phyloP scores from a whole-genome alignment of 768 basidiomycete species.

The Xerocomellus chrysenteron region DNA sequence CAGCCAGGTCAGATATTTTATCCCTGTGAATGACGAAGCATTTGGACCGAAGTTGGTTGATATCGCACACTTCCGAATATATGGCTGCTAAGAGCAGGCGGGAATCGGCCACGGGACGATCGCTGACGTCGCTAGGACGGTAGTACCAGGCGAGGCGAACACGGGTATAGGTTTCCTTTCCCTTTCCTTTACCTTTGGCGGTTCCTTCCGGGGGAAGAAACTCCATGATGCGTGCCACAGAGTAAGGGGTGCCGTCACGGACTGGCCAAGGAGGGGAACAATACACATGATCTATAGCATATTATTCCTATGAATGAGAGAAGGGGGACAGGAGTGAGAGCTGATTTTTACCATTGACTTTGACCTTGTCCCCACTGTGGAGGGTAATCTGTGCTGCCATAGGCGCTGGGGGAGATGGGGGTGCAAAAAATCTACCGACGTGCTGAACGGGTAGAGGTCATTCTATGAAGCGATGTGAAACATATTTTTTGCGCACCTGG shows the following conservation, averaged over 20 bases:
- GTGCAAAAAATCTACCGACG: slow-evolving; percentile 28
- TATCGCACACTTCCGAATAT: slow-evolving; percentile 94
- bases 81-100: slow-evolving; percentile 93
- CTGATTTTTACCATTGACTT: slow-evolving; percentile 72
- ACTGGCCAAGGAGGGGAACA: slow-evolving; percentile 91
- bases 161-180: slow-evolving; percentile 71
- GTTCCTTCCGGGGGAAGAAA: slow-evolving; percentile 81
- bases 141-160: slow-evolving; percentile 96
- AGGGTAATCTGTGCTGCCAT: slow-evolving; percentile 49
- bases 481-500: slow-evolving; percentile 27
- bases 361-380: slow-evolving; percentile 82
- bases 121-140: slow-evolving; percentile 93
- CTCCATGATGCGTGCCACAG: slow-evolving; percentile 95
- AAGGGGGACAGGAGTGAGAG: slow-evolving; percentile 11
- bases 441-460: slow-evolving; percentile 5
- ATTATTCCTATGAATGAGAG: slow-evolving; percentile 23
- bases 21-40: slow-evolving; percentile 95
- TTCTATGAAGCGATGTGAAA: not conserved
- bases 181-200: slow-evolving; percentile 62
- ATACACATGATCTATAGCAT: slow-evolving; percentile 88
- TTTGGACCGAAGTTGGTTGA: slow-evolving; percentile 87
- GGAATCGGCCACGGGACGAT: slow-evolving; percentile 86
- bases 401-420: slow-evolving; percentile 15
- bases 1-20: slow-evolving; percentile 89
- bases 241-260: slow-evolving; percentile 93